A percentile compares a stretch with the other conserved stretches of the same genome.
These are phyloP conservation scores for Kentomonas sorsogonicus DNA, from an alignment of 208 protist species.

Conservation along the genomic window DNA sequence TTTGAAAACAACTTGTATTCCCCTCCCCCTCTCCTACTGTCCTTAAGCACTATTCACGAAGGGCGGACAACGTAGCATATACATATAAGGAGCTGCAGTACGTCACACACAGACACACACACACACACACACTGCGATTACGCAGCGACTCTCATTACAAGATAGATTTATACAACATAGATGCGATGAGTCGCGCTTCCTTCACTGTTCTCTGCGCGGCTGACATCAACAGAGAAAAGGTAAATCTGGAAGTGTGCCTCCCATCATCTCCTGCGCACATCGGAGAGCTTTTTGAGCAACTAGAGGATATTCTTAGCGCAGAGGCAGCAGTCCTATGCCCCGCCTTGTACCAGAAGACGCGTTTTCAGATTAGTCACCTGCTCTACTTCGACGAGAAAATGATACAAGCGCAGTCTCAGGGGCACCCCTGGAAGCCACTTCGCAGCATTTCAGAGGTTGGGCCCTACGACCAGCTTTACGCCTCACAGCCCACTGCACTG, in stretches of 20 bases:
- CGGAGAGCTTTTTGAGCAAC: slow-evolving; percentile 22
- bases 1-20: too few species aligned
- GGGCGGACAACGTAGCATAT: too few species aligned
- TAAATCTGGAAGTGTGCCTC: slow-evolving; percentile 80
- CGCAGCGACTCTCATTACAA: too few species aligned
- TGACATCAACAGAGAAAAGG: slow-evolving; percentile 70
- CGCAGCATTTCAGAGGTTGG: slow-evolving; percentile 49
- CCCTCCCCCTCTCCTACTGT: too few species aligned
- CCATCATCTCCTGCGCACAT: too few species aligned
- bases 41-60: too few species aligned
- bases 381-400: slow-evolving; percentile 68
- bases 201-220: slow-evolving; percentile 75
- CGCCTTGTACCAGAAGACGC: too few species aligned
- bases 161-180: not conserved
- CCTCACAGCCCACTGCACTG: slow-evolving; percentile 67
- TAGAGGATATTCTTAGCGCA: slow-evolving; percentile 28
- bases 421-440: slow-evolving; percentile 64
- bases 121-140: too few species aligned
- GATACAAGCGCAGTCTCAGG: too few species aligned
- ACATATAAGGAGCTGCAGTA: too few species aligned
- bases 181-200: slow-evolving; percentile 18
- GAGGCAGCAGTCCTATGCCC: slow-evolving; percentile 30
- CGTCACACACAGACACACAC: too few species aligned
- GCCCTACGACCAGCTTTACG: slow-evolving; percentile 83
- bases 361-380: slow-evolving; percentile 37